Conservation (phyloP, 1,139 yeast species). For the Candida sp. region DNA sequence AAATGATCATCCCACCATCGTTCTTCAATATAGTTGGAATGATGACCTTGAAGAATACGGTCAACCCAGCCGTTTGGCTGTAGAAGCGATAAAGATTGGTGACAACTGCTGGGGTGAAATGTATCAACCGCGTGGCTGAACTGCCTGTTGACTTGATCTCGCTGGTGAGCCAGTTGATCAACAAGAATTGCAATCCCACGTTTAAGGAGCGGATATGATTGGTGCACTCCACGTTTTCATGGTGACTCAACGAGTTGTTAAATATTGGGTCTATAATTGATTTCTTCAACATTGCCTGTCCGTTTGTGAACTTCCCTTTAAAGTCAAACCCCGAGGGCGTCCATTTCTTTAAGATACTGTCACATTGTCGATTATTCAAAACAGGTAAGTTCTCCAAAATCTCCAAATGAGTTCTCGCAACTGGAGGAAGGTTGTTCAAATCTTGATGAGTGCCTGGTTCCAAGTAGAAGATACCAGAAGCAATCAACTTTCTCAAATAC, state of each 20-base stretch:
- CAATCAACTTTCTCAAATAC: conserved; percentile 76
- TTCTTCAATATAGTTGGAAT: conserved; percentile 41
- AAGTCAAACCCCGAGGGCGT: conserved; percentile 35
- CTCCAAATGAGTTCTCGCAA: conserved; percentile 48
- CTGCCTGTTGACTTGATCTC: conserved; percentile 36
- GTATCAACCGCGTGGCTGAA: conserved; percentile 40
- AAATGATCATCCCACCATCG: conserved; percentile 45
- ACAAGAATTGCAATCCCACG: conserved; percentile 47
- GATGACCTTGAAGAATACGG: conserved; percentile 47
- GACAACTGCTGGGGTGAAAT: conserved; percentile 37
- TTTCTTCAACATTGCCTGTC: conserved; percentile 26
- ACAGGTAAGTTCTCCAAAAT: conserved; percentile 61
- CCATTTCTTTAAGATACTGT: conserved; percentile 51
- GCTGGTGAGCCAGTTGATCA: conserved; percentile 47
- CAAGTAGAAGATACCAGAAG: conserved; percentile 78
- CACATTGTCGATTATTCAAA: conserved; percentile 53
- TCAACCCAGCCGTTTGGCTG: conserved; percentile 35
- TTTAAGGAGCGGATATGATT: conserved; percentile 15
- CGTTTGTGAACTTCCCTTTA: conserved; percentile 31
- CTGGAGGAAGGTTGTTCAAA: conserved; percentile 20
- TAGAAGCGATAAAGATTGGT: conserved; percentile 37
- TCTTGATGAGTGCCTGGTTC: conserved; percentile 26
- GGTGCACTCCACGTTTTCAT: neutral
- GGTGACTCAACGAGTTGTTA: conserved; percentile 12
- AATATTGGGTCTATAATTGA: conserved; percentile 28